Percentiles rank a stretch among this genome's conserved stretches.
Evolutionary conservation across 306 rosid species (phyloP).

Genomic region (Begonia masoniana): DNA sequence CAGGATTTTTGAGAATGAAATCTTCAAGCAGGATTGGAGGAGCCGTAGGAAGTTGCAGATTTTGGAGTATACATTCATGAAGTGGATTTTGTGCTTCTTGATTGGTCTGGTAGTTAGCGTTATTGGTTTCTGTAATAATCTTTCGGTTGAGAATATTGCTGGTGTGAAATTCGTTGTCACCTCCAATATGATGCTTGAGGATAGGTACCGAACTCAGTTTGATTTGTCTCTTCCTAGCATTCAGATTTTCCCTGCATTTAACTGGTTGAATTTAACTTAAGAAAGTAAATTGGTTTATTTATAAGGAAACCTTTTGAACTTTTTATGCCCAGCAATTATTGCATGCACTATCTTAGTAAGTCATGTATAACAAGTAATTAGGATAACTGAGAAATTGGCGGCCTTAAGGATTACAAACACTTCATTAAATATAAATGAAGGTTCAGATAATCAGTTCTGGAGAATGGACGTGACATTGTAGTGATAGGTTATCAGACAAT

Average conservation of each 20-base stretch:
- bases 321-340: no score
- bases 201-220: slow-evolving; percentile 20
- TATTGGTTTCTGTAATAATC: slow-evolving; percentile 66
- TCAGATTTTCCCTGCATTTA: neutral
- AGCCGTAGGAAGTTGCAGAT: slow-evolving; percentile 38
- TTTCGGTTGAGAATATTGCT: slow-evolving; percentile 90
- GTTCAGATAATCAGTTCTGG: no score
- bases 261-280: no score
- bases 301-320: no score
- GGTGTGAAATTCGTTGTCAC: slow-evolving; percentile 85
- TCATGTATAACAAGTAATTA: no score
- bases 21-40: slow-evolving; percentile 92
- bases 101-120: slow-evolving; percentile 55
- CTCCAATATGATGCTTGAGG: slow-evolving; percentile 73
- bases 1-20: slow-evolving; percentile 77
- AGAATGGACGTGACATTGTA: no score
- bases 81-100: slow-evolving; percentile 65
- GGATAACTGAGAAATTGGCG: no score
- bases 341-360: no score
- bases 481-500: no score
- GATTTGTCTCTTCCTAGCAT: neutral
- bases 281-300: no score
- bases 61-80: slow-evolving; percentile 52
- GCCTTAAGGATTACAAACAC: no score
- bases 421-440: no score